Evolutionary conservation across 2,329 filamentous ascomycete species (phyloP).

Genomic region (Knoxdaviesia capensis): DNA sequence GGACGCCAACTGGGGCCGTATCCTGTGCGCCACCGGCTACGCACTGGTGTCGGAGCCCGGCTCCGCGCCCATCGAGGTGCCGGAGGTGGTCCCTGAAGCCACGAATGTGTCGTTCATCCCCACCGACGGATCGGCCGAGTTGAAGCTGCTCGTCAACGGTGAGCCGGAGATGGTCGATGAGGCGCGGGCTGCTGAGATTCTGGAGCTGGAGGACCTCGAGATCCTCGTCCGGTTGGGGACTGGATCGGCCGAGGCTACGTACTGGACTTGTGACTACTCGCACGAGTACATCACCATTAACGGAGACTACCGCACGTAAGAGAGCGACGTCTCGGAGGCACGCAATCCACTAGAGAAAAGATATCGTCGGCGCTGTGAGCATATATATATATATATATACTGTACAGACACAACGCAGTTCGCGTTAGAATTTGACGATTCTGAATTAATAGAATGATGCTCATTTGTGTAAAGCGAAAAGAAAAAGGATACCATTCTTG

Average conservation of each 20-base stretch:
- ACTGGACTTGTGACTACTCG: conserved; percentile 77
- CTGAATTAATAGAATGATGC: too few species aligned
- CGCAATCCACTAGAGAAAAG: too few species aligned
- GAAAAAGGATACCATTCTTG: neutral
- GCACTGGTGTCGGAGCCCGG: conserved; percentile 39
- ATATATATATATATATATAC: too few species aligned
- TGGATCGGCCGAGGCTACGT: conserved; percentile 45
- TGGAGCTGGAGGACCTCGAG: conserved; percentile 60
- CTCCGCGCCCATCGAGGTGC: conserved; percentile 34
- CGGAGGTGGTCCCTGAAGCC: conserved; percentile 43
- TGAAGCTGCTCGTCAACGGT: conserved; percentile 58
- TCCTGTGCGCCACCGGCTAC: conserved; percentile 87
- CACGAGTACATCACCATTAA: conserved; percentile 61
- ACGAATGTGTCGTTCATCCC: conserved; percentile 68
- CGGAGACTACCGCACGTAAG: conserved; percentile 44
- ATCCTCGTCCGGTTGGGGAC: conserved; percentile 57
- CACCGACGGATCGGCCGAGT: conserved; percentile 52
- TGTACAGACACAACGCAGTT: too few species aligned
- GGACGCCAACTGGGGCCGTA: conserved; percentile 96
- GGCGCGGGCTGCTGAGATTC: conserved; percentile 52
- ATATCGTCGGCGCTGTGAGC: too few species aligned
- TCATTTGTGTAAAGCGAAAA: too few species aligned
- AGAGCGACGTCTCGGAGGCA: too few species aligned
- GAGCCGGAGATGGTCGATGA: conserved; percentile 69
- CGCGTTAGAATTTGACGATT: too few species aligned